Evolutionary conservation across 2,329 filamentous ascomycete species (phyloP).

Genomic region (Calonectria fujianensis): DNA sequence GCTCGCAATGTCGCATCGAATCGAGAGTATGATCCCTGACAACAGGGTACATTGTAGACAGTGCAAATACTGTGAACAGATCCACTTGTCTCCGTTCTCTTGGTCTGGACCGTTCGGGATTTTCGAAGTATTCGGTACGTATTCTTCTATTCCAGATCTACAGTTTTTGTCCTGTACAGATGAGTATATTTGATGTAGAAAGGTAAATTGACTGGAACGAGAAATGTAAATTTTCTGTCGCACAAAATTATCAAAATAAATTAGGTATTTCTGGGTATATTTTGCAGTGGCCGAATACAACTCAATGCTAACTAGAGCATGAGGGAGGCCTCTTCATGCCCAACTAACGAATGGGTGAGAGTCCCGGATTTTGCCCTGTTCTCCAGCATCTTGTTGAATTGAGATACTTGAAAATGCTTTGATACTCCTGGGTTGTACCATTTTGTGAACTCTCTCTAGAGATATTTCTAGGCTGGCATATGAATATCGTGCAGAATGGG

Average conservation of each 20-base stretch:
- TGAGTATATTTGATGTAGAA: neutral
- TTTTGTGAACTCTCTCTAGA: neutral
- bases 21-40: neutral
- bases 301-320: neutral
- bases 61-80: neutral
- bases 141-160: slow-evolving; percentile 8
- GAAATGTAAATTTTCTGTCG: neutral
- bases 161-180: neutral
- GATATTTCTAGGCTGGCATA: neutral
- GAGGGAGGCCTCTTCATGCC: neutral
- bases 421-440: neutral
- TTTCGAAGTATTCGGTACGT: slow-evolving; percentile 25
- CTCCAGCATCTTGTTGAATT: neutral
- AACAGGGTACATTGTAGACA: neutral
- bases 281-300: neutral
- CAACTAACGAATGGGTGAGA: neutral
- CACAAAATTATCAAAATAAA: neutral
- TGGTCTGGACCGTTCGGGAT: neutral
- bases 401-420: neutral
- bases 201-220: neutral
- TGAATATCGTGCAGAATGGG: neutral
- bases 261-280: neutral
- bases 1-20: neutral
- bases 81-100: neutral
- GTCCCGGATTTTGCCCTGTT: neutral